These are phyloP conservation scores for Penicillium sp. DNA, from an alignment of 2,329 filamentous ascomycete genomes.

Conservation along the genomic window DNA sequence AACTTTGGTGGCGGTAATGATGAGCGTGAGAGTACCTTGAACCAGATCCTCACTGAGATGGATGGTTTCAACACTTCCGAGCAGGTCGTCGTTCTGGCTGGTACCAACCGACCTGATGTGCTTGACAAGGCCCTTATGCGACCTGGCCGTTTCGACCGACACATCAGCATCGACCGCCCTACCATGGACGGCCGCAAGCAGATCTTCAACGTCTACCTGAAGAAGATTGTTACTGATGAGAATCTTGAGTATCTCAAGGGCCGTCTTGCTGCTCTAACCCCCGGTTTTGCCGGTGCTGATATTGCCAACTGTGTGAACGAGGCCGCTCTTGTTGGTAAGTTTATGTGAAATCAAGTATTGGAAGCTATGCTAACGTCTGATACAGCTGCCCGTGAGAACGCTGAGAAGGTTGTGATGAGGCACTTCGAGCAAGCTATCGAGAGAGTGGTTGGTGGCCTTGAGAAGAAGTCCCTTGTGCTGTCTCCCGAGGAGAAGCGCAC, in stretches of 20 bases:
- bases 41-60: conserved; percentile 99
- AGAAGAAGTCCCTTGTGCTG: conserved; percentile 95
- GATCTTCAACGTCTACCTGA: conserved; percentile 91
- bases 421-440: conserved; percentile 99
- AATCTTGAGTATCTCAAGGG: conserved; percentile 85
- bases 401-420: conserved; percentile 75
- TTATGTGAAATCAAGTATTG: neutral
- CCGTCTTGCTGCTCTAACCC: conserved; percentile 85
- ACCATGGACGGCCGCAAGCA: conserved; percentile 96
- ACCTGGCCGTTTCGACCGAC: conserved; percentile 92
- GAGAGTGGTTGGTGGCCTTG: conserved; percentile 90
- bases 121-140: conserved; percentile 95
- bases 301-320: conserved; percentile 99
- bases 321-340: conserved; percentile 87
- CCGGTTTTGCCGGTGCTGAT: conserved; percentile 94
- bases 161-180: conserved; percentile 90
- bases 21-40: conserved; percentile 92
- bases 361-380: conserved; percentile 40
- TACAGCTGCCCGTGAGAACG: conserved; percentile 76
- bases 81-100: conserved; percentile 93
- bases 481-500: conserved; percentile 92
- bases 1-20: conserved; percentile 90
- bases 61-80: conserved; percentile 97
- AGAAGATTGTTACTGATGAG: conserved; percentile 91
- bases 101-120: conserved; percentile 92